Conservation (phyloP, 345 rosid genomes). For the Aquilaria malaccensis region DNA sequence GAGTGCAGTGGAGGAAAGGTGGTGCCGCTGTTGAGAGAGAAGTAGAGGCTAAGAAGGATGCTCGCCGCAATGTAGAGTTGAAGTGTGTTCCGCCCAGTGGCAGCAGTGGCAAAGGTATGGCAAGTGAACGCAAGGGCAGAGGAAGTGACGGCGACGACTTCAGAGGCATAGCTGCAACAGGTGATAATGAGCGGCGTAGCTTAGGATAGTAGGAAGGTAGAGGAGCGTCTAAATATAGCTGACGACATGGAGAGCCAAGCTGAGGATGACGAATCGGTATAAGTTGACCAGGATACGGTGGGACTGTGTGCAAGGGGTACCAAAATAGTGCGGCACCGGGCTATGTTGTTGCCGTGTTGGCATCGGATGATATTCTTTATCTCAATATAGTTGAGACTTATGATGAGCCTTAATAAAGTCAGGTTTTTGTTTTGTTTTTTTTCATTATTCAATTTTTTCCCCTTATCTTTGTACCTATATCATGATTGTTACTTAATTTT, state of each 20-base stretch:
- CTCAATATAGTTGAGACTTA: no score
- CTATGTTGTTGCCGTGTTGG: conserved; percentile 84
- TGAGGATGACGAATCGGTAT: conserved; percentile 86
- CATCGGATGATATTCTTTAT: conserved; percentile 23
- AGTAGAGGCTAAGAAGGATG: conserved; percentile 62
- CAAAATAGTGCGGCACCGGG: conserved; percentile 48
- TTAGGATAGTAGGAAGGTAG: conserved; percentile 39
- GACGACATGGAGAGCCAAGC: conserved; percentile 35
- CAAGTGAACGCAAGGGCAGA: conserved; percentile 73
- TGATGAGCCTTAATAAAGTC: no score
- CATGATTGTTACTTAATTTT: no score
- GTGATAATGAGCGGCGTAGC: conserved; percentile 32
- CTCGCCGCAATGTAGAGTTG: conserved; percentile 70
- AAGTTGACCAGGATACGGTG: conserved; percentile 55
- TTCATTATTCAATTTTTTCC: no score
- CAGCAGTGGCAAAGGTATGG: conserved; percentile 73
- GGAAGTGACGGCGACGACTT: conserved; percentile 69
- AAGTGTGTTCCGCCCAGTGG: conserved; percentile 72
- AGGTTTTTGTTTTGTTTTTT: no score
- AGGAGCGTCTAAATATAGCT: conserved; percentile 16
- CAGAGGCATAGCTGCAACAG: conserved; percentile 75
- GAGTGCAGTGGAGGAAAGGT: conserved; percentile 61
- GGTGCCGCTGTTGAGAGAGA: conserved; percentile 48
- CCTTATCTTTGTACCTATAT: no score
- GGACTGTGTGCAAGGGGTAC: conserved; percentile 60